Percentiles rank a stretch among this genome's conserved stretches.
These are phyloP conservation scores for Barbarea vulgaris DNA, from an alignment of 345 rosid genomes.

Conservation along the genomic window DNA sequence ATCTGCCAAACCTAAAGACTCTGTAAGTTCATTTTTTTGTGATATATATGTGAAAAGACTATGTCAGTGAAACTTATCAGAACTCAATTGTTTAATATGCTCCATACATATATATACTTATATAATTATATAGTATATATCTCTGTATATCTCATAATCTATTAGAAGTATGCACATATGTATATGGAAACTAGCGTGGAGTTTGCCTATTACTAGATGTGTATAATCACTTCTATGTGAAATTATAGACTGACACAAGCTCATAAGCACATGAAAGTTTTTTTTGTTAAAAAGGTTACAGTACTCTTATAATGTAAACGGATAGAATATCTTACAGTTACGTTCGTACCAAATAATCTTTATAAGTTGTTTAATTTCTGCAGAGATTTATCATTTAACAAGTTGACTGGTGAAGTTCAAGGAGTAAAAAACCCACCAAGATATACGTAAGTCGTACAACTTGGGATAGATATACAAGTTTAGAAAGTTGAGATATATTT, in stretches of 20 bases:
- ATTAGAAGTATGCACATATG: background rate
- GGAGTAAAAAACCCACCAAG: background rate
- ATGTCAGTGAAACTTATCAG: background rate
- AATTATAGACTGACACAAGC: background rate
- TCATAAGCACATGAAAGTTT: background rate
- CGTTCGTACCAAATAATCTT: background rate
- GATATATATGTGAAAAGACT: background rate
- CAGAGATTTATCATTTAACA: conserved; percentile 40
- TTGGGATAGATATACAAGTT: background rate
- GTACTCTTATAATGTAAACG: background rate
- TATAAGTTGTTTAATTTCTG: background rate
- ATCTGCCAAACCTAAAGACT: background rate
- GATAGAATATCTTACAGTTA: no score
- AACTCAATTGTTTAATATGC: background rate
- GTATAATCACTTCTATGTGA: background rate
- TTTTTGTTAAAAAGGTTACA: background rate
- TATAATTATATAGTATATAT: no score
- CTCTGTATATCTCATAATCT: no score
- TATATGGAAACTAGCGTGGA: background rate
- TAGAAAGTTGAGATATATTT: background rate
- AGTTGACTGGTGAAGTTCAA: conserved; percentile 27
- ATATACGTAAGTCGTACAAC: conserved; percentile 20
- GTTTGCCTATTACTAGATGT: background rate
- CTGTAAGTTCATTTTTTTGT: conserved; percentile 17
- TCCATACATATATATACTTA: background rate